These are phyloP conservation scores for Acephala macrosclerotiorum DNA, from an alignment of 2,329 filamentous ascomycete species.

Conservation along the genomic window DNA sequence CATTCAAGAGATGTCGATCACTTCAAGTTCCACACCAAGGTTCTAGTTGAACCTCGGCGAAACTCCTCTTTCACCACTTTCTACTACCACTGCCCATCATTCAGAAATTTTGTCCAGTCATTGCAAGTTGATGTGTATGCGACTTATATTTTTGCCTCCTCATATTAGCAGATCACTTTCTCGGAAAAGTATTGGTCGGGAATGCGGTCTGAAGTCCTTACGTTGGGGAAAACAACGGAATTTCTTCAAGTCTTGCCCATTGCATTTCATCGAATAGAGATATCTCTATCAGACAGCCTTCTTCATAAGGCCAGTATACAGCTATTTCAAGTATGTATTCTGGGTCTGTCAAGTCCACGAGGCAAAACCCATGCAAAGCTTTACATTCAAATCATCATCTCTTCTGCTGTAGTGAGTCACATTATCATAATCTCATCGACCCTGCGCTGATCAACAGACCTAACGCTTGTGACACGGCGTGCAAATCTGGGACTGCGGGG, in stretches of 20 bases:
- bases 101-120: not conserved
- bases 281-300: no score
- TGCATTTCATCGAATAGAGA: no score
- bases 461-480: not conserved
- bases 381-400: not conserved
- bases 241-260: no score
- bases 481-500: constrained; percentile 2
- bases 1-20: constrained; percentile 15
- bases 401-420: no score
- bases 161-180: not conserved
- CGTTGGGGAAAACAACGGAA: no score
- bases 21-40: not conserved
- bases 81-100: not conserved
- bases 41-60: not conserved
- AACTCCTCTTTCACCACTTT: not conserved
- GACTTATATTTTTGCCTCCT: not conserved
- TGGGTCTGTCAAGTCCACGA: no score
- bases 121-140: not conserved
- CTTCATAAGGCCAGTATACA: no score
- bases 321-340: no score
- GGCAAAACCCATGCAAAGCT: not conserved
- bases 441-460: not conserved
- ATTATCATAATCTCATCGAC: not conserved
- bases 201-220: no score
- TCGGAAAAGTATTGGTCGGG: no score